Evolutionary conservation across 768 basidiomycete species (phyloP), one percentile per base, ranked within the genome.

Genomic region (Trametes coccinea): DNA sequence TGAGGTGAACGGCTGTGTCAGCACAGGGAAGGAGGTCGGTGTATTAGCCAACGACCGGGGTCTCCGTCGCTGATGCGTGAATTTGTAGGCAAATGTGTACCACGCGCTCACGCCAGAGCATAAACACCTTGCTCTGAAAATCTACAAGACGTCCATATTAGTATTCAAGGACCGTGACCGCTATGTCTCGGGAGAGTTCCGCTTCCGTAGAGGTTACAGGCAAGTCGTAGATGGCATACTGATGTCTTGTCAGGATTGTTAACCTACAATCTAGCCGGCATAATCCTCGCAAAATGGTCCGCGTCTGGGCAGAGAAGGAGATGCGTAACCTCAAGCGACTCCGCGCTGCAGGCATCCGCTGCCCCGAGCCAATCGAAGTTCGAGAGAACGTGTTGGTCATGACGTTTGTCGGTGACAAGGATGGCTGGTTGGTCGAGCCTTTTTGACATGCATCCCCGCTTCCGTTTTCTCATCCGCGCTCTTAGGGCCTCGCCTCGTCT

Each of bases 231-330:
- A 46, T 40, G 39, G 37, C 14, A 10, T 33, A 3, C 14, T 22
- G 27, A 34, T 31, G 29, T 5, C 22, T 22, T 1, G 22, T 22
- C 22, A 22, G 22, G 22, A 22, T 22, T 22, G 22, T 22, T 22
- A 22, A 22, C 22, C 22, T 22, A 22, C 22, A 22, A 22, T 22
- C 22, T 22, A 78, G 80, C 70, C 88, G 89, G 59, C 87, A 83
- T 63, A 99, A 98, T 71, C 96, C 97, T 14, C 85, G 97, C 30
- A 99, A 99, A 77, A 98, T 99, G 96, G 95, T 99, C 17, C 84
- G 94, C 14, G 75, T 98, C 3, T 99, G 97, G 97, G 97, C 97
- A 2, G 97, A 99, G 75, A 99, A 99, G 77, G 97, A 99, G 74
- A 90, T 98, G 89, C 86, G 97, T 27, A 99, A 99, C 72, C 77